These are phyloP conservation scores for Aureobasidium mangrovei DNA, from an alignment of 2,329 filamentous ascomycete species.

Conservation along the genomic window DNA sequence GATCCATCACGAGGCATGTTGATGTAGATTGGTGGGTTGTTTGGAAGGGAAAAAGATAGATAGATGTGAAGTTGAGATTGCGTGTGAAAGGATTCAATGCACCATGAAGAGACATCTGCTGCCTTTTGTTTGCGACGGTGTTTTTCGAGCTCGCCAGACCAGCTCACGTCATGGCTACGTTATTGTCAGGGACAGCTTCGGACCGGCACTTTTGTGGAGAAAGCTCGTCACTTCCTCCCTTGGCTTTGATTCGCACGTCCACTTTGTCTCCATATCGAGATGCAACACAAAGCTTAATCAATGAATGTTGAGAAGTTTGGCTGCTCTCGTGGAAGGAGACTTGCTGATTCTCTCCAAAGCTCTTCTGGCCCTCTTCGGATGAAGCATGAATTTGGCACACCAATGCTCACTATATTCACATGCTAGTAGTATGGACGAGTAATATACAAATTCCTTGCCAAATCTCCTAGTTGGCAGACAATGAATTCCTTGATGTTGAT, in stretches of 20 bases:
- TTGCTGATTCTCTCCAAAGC: no score
- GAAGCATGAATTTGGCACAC: no score
- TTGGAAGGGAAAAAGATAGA: background rate
- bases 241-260: background rate
- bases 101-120: background rate
- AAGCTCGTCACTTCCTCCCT: conserved; percentile 9
- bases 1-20: conserved; percentile 35
- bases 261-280: conserved; percentile 1
- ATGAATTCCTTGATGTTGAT: no score
- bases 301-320: background rate
- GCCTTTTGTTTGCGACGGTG: conserved; percentile 1
- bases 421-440: no score
- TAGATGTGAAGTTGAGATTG: background rate
- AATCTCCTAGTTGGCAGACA: no score
- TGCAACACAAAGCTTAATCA: background rate
- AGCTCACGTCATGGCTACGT: background rate
- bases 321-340: no score
- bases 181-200: background rate
- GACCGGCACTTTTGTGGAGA: conserved; percentile 9
- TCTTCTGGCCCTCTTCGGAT: no score
- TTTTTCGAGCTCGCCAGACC: background rate
- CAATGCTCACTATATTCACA: no score
- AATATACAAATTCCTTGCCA: no score
- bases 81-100: background rate
- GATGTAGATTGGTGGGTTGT: conserved; percentile 15